Base-by-base conservation (phyloP, 2,329 filamentous ascomycete genomes). In the Amauroascus verrucosus region DNA sequence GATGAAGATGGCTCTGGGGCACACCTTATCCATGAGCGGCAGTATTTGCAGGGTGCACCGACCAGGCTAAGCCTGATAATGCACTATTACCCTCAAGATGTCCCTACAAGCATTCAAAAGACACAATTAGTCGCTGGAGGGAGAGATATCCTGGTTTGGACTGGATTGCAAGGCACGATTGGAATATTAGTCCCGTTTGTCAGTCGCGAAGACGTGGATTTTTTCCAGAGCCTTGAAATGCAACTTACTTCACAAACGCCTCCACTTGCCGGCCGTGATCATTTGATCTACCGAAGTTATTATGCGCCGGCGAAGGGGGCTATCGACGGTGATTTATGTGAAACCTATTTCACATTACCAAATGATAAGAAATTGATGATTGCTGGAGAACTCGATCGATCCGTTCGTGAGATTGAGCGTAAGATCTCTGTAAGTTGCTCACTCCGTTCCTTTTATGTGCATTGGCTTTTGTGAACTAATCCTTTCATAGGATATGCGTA, bases 221-320 rank as follows among this genome's bases (percentile, higher is more conserved):
- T 98, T 72, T 98, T 98, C 80, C 90, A 96, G 68, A 88, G 82
- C 57, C 77, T 98, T 22, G 93, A 98, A 72, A 83, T 86, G 65
- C 87, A 95, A 64, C 77, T 99, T 67, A 81, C 91, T 46, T 82
- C 80, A 11, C 88, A 95, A 65, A 90, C 95, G 64, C 79, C 90
- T 33, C 91, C 91, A 6, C 74, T 98, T 45, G 87, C 88, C 18
- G 94, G 93, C 40, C 80, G 94, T 59, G 94, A 98, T 68, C 93
- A 99, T 70, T 76, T 99, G 44, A 94, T 95, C 64, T 99, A 95
- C 69, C 80, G 94, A 58, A 84, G 89, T 59, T 98, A 97, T 71
- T 98, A 97, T 68, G 88, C 88, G 6, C 94, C 93, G 0, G 88
- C 95, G 40, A 98, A 98, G 77, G 90, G 90, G 7, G 83, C 94